Conservation (phyloP, 176 grass and related monocot species). For the Rhynchospora breviuscula region DNA sequence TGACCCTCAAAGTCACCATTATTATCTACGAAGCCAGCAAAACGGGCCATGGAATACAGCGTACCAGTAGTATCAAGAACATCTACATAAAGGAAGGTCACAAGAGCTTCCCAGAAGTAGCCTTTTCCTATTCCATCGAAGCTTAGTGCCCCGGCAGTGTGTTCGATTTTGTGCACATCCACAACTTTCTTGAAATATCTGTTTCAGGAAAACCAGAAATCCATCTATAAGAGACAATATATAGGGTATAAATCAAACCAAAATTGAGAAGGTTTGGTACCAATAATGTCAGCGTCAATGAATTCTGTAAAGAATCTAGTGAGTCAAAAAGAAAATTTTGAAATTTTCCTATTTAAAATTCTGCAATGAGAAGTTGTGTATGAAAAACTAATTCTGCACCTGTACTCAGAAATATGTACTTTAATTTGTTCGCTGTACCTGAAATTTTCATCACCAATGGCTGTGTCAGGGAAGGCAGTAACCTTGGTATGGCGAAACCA, state of each 20-base stretch:
- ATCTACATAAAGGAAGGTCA: constrained; percentile 85
- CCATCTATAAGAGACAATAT: background rate
- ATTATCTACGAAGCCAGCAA: constrained; percentile 73
- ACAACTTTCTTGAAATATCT: constrained; percentile 70
- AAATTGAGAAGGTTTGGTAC: background rate
- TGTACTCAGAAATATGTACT: background rate
- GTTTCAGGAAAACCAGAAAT: background rate
- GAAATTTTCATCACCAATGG: constrained; percentile 48
- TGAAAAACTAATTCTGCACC: background rate
- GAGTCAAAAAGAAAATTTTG: background rate
- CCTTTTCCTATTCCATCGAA: constrained; percentile 36
- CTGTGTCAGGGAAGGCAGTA: constrained; percentile 58
- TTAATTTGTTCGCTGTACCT: background rate
- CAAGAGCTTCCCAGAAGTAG: constrained; percentile 72
- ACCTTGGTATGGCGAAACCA: constrained; percentile 62
- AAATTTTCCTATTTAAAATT: background rate
- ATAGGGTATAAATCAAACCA: background rate
- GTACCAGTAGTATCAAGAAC: constrained; percentile 72
- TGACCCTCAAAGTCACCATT: constrained; percentile 73
- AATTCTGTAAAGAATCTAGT: background rate
- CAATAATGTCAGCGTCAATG: background rate
- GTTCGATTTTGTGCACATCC: constrained; percentile 54
- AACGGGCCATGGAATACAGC: constrained; percentile 78
- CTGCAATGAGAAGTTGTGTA: background rate
- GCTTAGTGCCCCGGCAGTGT: constrained; percentile 62